A percentile compares a stretch with the other conserved stretches of the same genome.
Evolutionary conservation across 768 basidiomycete genomes (phyloP).

Genomic region (Phaeotremella fagi): DNA sequence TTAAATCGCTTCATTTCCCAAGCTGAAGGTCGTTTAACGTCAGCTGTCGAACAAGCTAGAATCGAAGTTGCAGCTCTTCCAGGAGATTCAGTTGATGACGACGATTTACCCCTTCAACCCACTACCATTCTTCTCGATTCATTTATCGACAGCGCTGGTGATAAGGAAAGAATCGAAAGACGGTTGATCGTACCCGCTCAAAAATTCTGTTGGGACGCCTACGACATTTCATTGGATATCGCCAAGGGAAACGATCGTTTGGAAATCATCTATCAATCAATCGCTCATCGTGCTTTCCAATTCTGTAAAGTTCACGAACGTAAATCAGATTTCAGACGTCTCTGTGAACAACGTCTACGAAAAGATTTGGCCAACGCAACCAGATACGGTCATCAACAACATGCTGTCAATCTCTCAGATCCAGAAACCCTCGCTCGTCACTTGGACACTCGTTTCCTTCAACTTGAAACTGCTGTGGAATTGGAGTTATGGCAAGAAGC

Average conservation of each 20-base stretch:
- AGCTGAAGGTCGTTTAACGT: constrained; percentile 45
- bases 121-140: constrained; percentile 85
- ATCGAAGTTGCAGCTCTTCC: constrained; percentile 42
- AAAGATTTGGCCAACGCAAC: constrained; percentile 90
- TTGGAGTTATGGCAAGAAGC: constrained; percentile 99
- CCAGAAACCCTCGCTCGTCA: constrained; percentile 91
- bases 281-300: constrained; percentile 94
- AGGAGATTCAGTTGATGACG: constrained; percentile 65
- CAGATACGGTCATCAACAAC: constrained; percentile 89
- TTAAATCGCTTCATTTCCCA: constrained; percentile 71
- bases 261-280: constrained; percentile 91
- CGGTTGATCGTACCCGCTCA: constrained; percentile 95
- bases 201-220: constrained; percentile 98
- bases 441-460: constrained; percentile 93
- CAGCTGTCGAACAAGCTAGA: constrained; percentile 49
- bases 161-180: constrained; percentile 87
- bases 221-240: constrained; percentile 89
- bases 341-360: constrained; percentile 85
- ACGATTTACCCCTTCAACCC: constrained; percentile 92
- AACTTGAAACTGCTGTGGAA: constrained; percentile 93
- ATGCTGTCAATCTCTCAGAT: constrained; percentile 92
- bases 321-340: constrained; percentile 92
- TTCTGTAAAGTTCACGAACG: constrained; percentile 91
- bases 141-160: constrained; percentile 59
- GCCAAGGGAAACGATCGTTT: constrained; percentile 91